These are phyloP conservation scores for Candida tetrigidarum DNA, from an alignment of 1,139 yeast species.

Conservation along the genomic window DNA sequence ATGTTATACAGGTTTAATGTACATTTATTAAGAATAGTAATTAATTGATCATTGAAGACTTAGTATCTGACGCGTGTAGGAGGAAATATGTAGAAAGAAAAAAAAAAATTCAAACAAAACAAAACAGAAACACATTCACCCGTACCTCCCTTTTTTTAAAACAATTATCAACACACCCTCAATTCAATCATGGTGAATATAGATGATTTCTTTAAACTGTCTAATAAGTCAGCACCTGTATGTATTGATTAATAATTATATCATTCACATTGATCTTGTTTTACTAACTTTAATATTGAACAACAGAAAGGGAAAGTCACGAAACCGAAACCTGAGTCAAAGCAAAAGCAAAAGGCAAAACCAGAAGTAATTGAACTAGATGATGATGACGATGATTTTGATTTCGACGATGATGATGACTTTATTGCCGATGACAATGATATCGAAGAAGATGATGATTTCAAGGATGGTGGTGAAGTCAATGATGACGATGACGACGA, in stretches of 20 bases:
- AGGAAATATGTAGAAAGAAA: neutral
- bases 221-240: constrained; percentile 7
- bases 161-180: no score
- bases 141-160: neutral
- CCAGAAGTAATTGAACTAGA: constrained; percentile 23
- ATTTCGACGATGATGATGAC: constrained; percentile 18
- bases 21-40: neutral
- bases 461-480: constrained; percentile 19
- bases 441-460: constrained; percentile 15
- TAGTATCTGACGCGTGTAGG: constrained; percentile 8
- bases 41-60: no score
- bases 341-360: constrained; percentile 1
- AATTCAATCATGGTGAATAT: constrained; percentile 15
- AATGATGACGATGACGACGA: constrained; percentile 15
- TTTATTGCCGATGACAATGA: constrained; percentile 1
- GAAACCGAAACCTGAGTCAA: constrained; percentile 10
- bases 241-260: constrained; percentile 4
- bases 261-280: neutral
- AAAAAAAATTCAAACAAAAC: neutral
- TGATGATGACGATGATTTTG: constrained; percentile 13
- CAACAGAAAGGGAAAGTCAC: constrained; percentile 1
- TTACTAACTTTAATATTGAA: constrained; percentile 7
- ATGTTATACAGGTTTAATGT: constrained; percentile 3
- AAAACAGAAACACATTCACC: neutral
- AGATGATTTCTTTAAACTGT: constrained; percentile 13